Percentiles rank a stretch among this genome's conserved stretches.
Conservation (phyloP, 768 basidiomycete genomes). For the Leccinellum rugosiceps region DNA sequence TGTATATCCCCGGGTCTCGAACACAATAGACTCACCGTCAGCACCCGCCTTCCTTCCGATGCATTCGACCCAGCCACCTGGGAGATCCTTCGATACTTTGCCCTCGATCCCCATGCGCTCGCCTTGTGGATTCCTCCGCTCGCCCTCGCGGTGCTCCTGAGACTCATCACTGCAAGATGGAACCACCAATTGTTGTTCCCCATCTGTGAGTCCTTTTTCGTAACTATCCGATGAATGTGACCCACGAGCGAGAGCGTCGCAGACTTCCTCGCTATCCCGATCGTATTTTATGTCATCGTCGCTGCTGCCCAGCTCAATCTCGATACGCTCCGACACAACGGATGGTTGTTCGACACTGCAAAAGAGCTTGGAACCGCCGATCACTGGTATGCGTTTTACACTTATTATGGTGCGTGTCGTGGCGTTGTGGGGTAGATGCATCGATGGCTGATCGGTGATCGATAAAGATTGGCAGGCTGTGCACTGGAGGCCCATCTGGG, state of each 20-base stretch:
- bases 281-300: slow-evolving; percentile 81
- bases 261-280: slow-evolving; percentile 82
- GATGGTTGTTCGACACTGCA: slow-evolving; percentile 82
- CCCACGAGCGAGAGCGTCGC: background rate
- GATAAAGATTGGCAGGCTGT: slow-evolving; percentile 57
- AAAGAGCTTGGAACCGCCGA: slow-evolving; percentile 32
- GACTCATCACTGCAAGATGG: slow-evolving; percentile 74
- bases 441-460: background rate
- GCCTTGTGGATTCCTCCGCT: slow-evolving; percentile 80
- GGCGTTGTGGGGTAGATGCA: background rate
- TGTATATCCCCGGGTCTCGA: background rate
- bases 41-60: slow-evolving; percentile 77
- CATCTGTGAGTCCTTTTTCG: slow-evolving; percentile 51
- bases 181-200: slow-evolving; percentile 93
- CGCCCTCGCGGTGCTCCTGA: slow-evolving; percentile 67
- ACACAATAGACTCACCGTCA: slow-evolving; percentile 69
- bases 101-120: slow-evolving; percentile 59
- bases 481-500: slow-evolving; percentile 64
- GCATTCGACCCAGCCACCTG: slow-evolving; percentile 63
- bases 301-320: slow-evolving; percentile 61
- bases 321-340: slow-evolving; percentile 50
- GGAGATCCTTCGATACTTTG: slow-evolving; percentile 65
- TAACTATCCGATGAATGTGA: too few species aligned
- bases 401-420: slow-evolving; percentile 60
- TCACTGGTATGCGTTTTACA: slow-evolving; percentile 84